Base-by-base conservation (phyloP, 257 asterid genomes). In the Fraxinus anomala region DNA sequence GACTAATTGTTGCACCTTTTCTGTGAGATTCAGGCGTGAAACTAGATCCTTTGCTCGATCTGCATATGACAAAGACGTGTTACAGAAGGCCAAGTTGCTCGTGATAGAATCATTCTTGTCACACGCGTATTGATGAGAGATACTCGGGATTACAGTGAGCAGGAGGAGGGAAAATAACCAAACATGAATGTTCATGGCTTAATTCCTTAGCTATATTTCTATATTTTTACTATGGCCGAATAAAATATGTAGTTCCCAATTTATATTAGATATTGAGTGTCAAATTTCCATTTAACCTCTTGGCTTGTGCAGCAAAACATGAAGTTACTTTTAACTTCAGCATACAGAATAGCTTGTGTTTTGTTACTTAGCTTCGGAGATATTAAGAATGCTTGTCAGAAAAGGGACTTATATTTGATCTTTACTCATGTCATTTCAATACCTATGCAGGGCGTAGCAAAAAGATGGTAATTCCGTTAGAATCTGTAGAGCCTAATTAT, bases 41-140 rank as follows among this genome's bases (percentile, higher is more conserved):
- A 83, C 78, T 4, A 83, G 37, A 73, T 83, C 86, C 24, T 73
- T 76, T 11, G 77, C 84, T 44, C 84, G 73, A 1, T 76, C 77
- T 17, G 30, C 37, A 8, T 68, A 65, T 5, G 84, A 11, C 49
- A 83, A 73, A 24, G 79, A 24, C 3, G 80, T 73, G 71, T 83
- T 44, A 24, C 87, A 82, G 26, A 82, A 82, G 5, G 73, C 37
- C 11, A 33, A 82, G 51, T n/a, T 75, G 39, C 12, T 66, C 2
- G 68, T 23, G 13, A 17, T 74, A 11, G 80, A 61, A 14, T 79
- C 77, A 17, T 30, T 79, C 51, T 59, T 33, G 21, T 82, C 80
- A 19, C 86, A 82, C 2, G 86, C 83, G 40, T 82, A 56, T 37
- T 33, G 69, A 24, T 77, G 76, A 51, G 76, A 40, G 9, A 1